A percentile compares a stretch with the other conserved stretches of the same genome.
phyloP scores from a whole-genome alignment of 768 basidiomycete species.

The Lactifluus echinatus region DNA sequence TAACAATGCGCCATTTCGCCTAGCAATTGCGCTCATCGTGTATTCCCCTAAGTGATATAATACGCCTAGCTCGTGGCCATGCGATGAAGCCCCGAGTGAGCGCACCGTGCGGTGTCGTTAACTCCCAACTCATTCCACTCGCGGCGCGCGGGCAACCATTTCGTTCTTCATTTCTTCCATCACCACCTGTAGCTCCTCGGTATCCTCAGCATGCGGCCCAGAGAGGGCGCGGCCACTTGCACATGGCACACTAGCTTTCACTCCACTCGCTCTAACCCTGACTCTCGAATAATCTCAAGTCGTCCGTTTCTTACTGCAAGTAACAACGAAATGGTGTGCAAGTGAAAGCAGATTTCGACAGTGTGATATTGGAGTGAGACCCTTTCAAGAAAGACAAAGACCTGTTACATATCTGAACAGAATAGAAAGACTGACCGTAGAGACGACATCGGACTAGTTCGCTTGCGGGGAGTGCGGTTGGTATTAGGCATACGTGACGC shows the following conservation, averaged over 20 bases:
- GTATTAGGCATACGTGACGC: too few relatives aligned
- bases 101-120: conserved; percentile 4
- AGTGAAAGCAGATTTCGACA: conserved; percentile 12
- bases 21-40: not conserved
- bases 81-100: not conserved
- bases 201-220: conserved; percentile 9
- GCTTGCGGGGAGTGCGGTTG: too few relatives aligned
- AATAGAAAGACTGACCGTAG: conserved; percentile 7
- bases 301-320: conserved; percentile 16
- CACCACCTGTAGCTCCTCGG: conserved; percentile 6
- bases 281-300: conserved; percentile 11
- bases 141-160: conserved; percentile 10
- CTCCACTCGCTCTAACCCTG: conserved; percentile 7
- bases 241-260: conserved; percentile 4
- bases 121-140: conserved; percentile 12
- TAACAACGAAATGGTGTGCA: conserved; percentile 6
- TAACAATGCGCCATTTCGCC: conserved; percentile 8
- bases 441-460: conserved; percentile 17
- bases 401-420: conserved; percentile 1
- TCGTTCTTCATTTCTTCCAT: not conserved
- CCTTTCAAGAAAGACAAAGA: not conserved
- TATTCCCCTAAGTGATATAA: conserved; percentile 1
- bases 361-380: not conserved
- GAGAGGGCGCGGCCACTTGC: conserved; percentile 10
- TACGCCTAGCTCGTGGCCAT: conserved; percentile 10